Evolutionary conservation across 2,329 filamentous ascomycete genomes (phyloP), one percentile per base, ranked within the genome.

Genomic region (Hansfordia pulvinata): DNA sequence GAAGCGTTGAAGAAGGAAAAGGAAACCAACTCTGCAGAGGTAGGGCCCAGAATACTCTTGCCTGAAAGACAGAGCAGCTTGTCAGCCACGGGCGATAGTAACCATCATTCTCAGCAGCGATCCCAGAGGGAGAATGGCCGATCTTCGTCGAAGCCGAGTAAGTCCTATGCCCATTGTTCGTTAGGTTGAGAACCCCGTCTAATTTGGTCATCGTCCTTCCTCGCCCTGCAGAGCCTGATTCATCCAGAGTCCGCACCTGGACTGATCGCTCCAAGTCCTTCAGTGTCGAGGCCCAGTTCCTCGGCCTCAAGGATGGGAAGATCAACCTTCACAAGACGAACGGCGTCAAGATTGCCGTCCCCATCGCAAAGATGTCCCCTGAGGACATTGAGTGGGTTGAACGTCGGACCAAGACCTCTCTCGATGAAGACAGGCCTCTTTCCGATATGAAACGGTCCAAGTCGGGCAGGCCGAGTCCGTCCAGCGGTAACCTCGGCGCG

Each of bases 241-340:
- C 74, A 10, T 60, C 69, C 27, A 92, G 90, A 56, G 72, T 92
- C 17, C 76, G 90, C 36, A 85, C 77, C 3, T 98, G 90, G 90
- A 93, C 85, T 17, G 90, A 98, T 53, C 74, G 90, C 39, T 84
- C 84, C 19, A 90, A 88, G 42, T 88, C 86, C 1, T 98, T 98
- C 57, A 96, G 84, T 41, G 90, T 98, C 29, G 90, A 96, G 39
- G 90, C 90, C 10, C 84, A 98, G 49, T 98, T 96, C 46, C 72
- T 98, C 27, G 88, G 85, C 16, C 67, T 96, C 27, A 84, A 84
- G 49, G 90, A 96, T 47, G 84, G 86, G 36, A 96, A 96, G 54
- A 92, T 98, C 38, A 92, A 98, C 53, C 63, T 98, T 13, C 90
- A 98, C 61, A 98, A 98, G 59, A 69, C 84, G 55, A 98, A 98